These are phyloP conservation scores for Zizania palustris DNA, from an alignment of 202 grass and related monocot genomes.

Conservation along the genomic window DNA sequence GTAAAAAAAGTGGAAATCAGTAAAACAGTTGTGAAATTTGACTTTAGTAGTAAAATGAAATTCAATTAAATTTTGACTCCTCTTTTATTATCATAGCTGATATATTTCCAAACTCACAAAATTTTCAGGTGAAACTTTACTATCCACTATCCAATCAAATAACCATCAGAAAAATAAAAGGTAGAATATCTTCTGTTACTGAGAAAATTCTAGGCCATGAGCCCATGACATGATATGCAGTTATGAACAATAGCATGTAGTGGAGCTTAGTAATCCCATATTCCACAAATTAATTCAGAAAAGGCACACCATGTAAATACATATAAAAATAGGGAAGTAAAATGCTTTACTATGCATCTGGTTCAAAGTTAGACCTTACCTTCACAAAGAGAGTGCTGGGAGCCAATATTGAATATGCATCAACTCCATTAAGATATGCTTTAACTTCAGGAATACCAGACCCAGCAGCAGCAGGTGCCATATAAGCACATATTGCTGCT, in stretches of 20 bases:
- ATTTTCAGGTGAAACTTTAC: not conserved
- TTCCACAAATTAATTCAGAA: slow-evolving; percentile 12
- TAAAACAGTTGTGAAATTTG: slow-evolving; percentile 8
- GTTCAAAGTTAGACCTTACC: slow-evolving; percentile 43
- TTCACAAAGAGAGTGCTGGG: slow-evolving; percentile 95
- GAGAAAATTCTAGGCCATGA: not conserved
- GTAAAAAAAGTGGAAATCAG: not conserved
- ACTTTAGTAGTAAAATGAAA: not conserved
- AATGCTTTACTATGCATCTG: not conserved
- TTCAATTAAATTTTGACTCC: not conserved
- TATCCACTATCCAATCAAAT: not conserved
- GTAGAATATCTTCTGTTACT: not conserved
- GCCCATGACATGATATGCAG: not conserved
- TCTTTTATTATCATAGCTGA: not conserved
- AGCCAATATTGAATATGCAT: slow-evolving; percentile 86
- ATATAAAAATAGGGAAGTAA: slow-evolving; percentile 5
- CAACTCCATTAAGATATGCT: slow-evolving; percentile 94
- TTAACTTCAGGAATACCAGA: slow-evolving; percentile 98
- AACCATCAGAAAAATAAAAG: not conserved
- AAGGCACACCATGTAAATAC: not conserved
- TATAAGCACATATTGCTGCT: slow-evolving; percentile 87
- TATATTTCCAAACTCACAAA: not conserved
- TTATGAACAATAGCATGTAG: not conserved
- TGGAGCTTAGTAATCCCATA: slow-evolving; percentile 11
- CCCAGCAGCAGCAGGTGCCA: slow-evolving; percentile 95